phyloP scores from a whole-genome alignment of 306 rosid species.

The Hippophae gyantsensis region DNA sequence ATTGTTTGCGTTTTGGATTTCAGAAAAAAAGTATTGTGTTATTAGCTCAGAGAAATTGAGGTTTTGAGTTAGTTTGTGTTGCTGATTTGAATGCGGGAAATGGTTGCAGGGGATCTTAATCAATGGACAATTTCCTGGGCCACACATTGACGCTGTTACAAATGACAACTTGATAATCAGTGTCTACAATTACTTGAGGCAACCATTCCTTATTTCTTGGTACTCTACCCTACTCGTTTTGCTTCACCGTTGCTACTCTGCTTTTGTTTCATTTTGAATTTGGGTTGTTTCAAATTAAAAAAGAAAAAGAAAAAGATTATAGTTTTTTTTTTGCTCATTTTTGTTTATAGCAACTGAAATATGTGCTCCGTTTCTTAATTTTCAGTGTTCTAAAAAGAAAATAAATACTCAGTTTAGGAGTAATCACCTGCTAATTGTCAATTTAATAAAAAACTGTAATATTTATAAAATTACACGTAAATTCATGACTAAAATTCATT shows the following conservation, averaged over 20 bases:
- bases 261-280: background rate
- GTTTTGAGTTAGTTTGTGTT: no score
- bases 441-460: no score
- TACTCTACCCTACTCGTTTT: slow-evolving; percentile 11
- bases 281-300: slow-evolving; percentile 7
- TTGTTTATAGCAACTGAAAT: background rate
- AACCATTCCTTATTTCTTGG: slow-evolving; percentile 93
- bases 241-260: background rate
- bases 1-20: no score
- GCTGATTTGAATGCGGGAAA: background rate
- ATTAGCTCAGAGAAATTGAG: no score
- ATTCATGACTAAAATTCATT: no score
- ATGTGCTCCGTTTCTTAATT: background rate
- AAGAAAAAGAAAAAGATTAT: background rate
- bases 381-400: no score
- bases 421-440: no score
- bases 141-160: slow-evolving; percentile 91
- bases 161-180: slow-evolving; percentile 79
- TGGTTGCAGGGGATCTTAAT: slow-evolving; percentile 80
- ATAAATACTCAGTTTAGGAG: no score
- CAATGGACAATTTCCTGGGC: slow-evolving; percentile 96
- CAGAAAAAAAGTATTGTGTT: no score
- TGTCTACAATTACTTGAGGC: slow-evolving; percentile 67
- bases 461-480: no score
- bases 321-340: background rate